Evolutionary conservation across 202 grass and related monocot species (phyloP), one percentile per base, ranked within the genome.

Genomic region (Miscanthus sacchariflorus): DNA sequence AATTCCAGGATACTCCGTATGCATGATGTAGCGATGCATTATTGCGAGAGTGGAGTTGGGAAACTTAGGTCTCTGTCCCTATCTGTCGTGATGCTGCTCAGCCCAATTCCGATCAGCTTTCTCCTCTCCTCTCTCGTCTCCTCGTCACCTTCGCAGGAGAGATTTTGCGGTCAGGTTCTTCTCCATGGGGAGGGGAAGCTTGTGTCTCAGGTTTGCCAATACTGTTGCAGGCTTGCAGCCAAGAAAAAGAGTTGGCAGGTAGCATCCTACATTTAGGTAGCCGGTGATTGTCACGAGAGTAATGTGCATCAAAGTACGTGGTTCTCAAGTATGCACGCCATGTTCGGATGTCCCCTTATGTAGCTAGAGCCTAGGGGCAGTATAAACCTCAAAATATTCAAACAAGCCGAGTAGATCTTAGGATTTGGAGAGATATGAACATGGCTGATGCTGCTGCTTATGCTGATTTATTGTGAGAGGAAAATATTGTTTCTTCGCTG

Each of bases 91-190:
- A 76, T 11, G 45, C 25, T 18, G 44, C 73, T 30, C 23, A 52
- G 19, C 74, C 44, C 45, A 76, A 76, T 9, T 52, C 27, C 27
- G 74, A 52, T 76, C 7, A 33, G 46, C 15, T 76, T 76, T 76
- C 74, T 52, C 44, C 17, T 76, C 73, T 50, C 45, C 11, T 48
- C 45, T 76, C 73, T 50, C 45, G 2, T 48, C 45, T 33, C 8
- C 4, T 19, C 17, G 7, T 19, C 17, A 27, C 25, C 73, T 21
- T 77, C 2, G 27, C 15, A 35, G 27, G 74, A 36, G 27, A 36
- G 27, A 35, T 77, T 56, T 56, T 21, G 46, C 8, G 15, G 74
- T 56, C 15, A 35, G 6, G 48, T 5, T 54, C 45, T 76, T 76
- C 27, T 27, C 14, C 27, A 35, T 3, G 46, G 74, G 7, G 74